Evolutionary conservation across 768 basidiomycete species (phyloP).

Genomic region (Cubamyces lactineus): DNA sequence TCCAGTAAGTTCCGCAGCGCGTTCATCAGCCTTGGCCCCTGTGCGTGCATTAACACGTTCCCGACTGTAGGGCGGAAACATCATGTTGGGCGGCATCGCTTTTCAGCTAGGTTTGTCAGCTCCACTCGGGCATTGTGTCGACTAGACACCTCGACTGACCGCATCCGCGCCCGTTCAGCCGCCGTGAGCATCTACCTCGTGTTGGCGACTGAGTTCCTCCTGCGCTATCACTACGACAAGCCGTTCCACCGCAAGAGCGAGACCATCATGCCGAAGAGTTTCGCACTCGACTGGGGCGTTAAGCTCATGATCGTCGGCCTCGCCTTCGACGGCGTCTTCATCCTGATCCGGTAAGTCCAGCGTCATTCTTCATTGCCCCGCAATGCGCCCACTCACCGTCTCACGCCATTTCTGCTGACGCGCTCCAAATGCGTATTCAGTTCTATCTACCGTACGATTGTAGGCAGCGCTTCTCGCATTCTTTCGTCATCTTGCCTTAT

Average conservation of each 20-base stretch:
- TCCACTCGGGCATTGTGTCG: background rate
- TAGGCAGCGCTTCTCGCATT: background rate
- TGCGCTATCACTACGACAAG: constrained; percentile 40
- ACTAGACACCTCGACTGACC: background rate
- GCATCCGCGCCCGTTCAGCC: constrained; percentile 29
- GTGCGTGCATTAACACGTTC: background rate
- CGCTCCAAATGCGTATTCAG: constrained; percentile 28
- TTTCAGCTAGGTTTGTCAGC: constrained; percentile 53
- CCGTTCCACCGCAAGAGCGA: constrained; percentile 35
- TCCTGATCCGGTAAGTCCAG: constrained; percentile 52
- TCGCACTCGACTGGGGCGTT: constrained; percentile 26
- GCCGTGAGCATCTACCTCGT: constrained; percentile 47
- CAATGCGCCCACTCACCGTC: constrained; percentile 4
- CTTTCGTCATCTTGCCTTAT: background rate
- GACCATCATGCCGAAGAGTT: constrained; percentile 13
- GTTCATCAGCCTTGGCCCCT: background rate
- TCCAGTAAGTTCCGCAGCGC: constrained; percentile 15
- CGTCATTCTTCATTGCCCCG: constrained; percentile 13
- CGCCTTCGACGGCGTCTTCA: constrained; percentile 43
- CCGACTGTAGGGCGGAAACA: constrained; percentile 12
- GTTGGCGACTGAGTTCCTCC: constrained; percentile 49
- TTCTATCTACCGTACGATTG: constrained; percentile 52
- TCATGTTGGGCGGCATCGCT: constrained; percentile 67
- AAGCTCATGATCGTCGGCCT: constrained; percentile 41
- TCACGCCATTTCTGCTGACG: background rate